These are phyloP conservation scores for Lithohypha guttulata DNA, from an alignment of 2,329 filamentous ascomycete species.

Conservation along the genomic window DNA sequence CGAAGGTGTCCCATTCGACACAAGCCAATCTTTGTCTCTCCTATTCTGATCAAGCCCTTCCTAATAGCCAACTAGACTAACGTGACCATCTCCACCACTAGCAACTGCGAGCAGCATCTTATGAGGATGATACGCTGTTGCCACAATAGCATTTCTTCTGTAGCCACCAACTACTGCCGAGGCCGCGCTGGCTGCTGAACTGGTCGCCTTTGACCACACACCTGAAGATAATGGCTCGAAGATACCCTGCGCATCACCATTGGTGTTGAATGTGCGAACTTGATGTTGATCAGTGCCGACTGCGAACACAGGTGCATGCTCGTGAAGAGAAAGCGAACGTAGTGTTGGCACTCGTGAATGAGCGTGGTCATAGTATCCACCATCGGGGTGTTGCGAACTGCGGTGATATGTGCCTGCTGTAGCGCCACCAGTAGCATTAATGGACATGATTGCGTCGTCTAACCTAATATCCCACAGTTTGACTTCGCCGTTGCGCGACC, in stretches of 20 bases:
- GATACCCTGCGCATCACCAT: conserved; percentile 65
- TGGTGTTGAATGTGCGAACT: conserved; percentile 87
- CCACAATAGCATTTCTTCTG: conserved; percentile 69
- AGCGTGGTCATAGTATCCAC: neutral
- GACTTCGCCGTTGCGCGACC: conserved; percentile 84
- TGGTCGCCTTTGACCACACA: conserved; percentile 14
- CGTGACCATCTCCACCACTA: conserved; percentile 74
- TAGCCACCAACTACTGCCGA: conserved; percentile 31
- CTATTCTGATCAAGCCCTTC: neutral
- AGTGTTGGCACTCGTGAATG: conserved; percentile 30
- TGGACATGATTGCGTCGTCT: conserved; percentile 37
- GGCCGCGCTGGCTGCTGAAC: conserved; percentile 7
- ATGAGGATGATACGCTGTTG: conserved; percentile 92
- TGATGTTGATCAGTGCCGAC: conserved; percentile 77
- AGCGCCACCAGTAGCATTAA: conserved; percentile 12
- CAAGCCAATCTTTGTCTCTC: no score
- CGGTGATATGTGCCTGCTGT: neutral
- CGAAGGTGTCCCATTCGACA: no score
- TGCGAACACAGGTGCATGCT: conserved; percentile 92
- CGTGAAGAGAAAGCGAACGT: conserved; percentile 80
- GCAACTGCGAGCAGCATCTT: conserved; percentile 82
- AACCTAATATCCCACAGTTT: conserved; percentile 93
- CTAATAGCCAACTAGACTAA: conserved; percentile 45
- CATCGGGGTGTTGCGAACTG: conserved; percentile 2
- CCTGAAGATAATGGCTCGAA: conserved; percentile 45